These are phyloP conservation scores for Alectoria sarmentosa DNA, from an alignment of 495 filamentous ascomycete genomes.

Conservation along the genomic window DNA sequence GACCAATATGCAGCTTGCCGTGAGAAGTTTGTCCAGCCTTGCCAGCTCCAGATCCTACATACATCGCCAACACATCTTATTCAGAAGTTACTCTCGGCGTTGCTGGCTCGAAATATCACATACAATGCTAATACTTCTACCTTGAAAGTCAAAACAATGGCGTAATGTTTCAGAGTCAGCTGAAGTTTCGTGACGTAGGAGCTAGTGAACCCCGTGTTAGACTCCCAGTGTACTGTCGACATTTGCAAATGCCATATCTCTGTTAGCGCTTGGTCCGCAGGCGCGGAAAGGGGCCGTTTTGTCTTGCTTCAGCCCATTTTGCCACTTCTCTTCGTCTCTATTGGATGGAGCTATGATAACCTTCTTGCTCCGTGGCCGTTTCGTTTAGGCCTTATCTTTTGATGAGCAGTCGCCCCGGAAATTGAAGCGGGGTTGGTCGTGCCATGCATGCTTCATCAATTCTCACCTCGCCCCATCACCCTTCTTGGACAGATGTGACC, in stretches of 20 bases:
- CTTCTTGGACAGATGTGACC: not conserved
- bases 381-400: not conserved
- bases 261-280: not conserved
- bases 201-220: not conserved
- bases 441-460: constrained; percentile 3
- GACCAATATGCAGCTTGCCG: not conserved
- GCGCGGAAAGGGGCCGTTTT: not conserved
- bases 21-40: not conserved
- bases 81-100: not conserved
- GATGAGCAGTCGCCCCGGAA: not conserved
- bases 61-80: not conserved
- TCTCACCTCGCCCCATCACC: not conserved
- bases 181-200: not conserved
- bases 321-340: not conserved
- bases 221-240: not conserved
- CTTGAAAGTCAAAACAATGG: not conserved
- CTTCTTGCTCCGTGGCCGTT: not conserved
- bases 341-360: not conserved
- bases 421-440: not conserved
- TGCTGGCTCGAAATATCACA: not conserved
- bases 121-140: not conserved
- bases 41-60: not conserved
- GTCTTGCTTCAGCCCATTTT: not conserved
- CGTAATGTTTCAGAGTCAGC: not conserved
- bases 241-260: not conserved